Percentiles rank a stretch among this genome's conserved stretches.
Evolutionary conservation across 116 monocot genomes (phyloP).

Genomic region (Papilionanthe hybrid): DNA sequence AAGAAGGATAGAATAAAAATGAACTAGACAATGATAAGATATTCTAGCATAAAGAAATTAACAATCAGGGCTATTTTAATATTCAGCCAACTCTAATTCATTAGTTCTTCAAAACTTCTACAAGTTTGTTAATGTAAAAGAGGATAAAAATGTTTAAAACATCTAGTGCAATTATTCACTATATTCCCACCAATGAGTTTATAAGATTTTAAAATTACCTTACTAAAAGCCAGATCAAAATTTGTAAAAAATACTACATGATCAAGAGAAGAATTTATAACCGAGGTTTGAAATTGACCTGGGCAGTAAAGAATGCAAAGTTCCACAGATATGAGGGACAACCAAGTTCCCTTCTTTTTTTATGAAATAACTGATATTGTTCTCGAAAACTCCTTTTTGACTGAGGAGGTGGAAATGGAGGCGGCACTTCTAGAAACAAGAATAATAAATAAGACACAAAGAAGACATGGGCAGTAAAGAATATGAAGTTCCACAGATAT

Average conservation of each 20-base stretch:
- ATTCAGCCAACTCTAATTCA: not conserved
- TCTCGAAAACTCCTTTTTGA: slow-evolving; percentile 71
- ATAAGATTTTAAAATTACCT: not conserved
- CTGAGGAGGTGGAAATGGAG: slow-evolving; percentile 83
- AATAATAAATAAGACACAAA: slow-evolving; percentile 30
- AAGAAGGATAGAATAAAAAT: not conserved
- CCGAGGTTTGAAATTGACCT: slow-evolving; percentile 48
- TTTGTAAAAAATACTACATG: not conserved
- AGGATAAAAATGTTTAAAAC: not conserved
- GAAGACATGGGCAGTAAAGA: slow-evolving; percentile 78
- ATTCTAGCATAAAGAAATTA: not conserved
- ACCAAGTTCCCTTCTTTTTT: slow-evolving; percentile 70
- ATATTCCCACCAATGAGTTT: not conserved
- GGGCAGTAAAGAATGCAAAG: slow-evolving; percentile 62
- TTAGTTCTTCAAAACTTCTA: not conserved
- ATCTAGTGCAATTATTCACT: not conserved
- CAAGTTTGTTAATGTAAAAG: not conserved
- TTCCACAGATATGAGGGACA: slow-evolving; percentile 95
- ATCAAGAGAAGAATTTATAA: not conserved
- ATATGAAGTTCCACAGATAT: slow-evolving; percentile 83
- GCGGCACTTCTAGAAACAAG: slow-evolving; percentile 77
- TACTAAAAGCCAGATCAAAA: not conserved
- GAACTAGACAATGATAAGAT: not conserved
- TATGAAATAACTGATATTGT: slow-evolving; percentile 63
- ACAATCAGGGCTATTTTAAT: not conserved